phyloP scores from a whole-genome alignment of 768 basidiomycete species.

The Lactarius vividus region DNA sequence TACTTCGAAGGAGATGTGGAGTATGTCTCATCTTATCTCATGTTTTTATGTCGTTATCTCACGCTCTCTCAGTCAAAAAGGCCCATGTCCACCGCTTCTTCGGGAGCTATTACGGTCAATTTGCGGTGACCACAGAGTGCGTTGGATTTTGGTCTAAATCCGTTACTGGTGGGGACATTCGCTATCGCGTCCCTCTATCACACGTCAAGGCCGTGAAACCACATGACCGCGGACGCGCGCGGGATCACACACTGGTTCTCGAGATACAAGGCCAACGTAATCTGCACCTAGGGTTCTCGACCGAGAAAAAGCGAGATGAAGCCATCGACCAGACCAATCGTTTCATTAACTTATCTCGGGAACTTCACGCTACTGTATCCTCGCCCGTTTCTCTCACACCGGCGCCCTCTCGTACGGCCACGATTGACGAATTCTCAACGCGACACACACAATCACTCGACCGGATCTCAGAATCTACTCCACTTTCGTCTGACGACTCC shows the following conservation, averaged over 20 bases:
- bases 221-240: slow-evolving; percentile 1
- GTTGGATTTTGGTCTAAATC: slow-evolving; percentile 28
- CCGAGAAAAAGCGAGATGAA: slow-evolving; percentile 19
- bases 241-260: slow-evolving; percentile 16
- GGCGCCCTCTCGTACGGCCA: background rate
- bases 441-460: background rate
- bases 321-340: slow-evolving; percentile 17
- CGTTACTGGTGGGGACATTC: slow-evolving; percentile 17
- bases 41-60: background rate
- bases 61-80: slow-evolving; percentile 15
- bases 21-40: slow-evolving; percentile 1
- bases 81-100: slow-evolving; percentile 21
- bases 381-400: slow-evolving; percentile 7
- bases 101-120: slow-evolving; percentile 15
- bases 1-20: slow-evolving; percentile 21
- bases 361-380: background rate
- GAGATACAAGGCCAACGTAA: slow-evolving; percentile 20
- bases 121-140: slow-evolving; percentile 21
- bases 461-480: background rate
- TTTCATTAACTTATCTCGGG: slow-evolving; percentile 13
- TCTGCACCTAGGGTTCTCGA: slow-evolving; percentile 20
- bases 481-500: background rate
- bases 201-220: slow-evolving; percentile 16
- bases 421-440: background rate
- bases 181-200: slow-evolving; percentile 24